phyloP scores from a whole-genome alignment of 495 filamentous ascomycete species.

The Talaromyces ruber region DNA sequence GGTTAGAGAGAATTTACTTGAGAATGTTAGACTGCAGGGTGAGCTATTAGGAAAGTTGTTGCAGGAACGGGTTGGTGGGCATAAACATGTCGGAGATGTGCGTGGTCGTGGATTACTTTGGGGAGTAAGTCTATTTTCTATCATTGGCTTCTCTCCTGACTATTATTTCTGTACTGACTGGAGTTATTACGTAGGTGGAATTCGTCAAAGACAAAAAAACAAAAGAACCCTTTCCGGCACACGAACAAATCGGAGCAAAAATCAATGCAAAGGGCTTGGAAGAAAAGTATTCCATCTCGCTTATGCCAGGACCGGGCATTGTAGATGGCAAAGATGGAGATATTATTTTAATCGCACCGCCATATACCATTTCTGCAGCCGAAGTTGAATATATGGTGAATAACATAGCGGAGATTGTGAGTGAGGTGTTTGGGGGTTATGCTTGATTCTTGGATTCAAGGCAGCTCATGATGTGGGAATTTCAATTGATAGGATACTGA shows the following conservation, averaged over 20 bases:
- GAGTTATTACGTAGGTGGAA: conserved; percentile 30
- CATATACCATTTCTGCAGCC: conserved; percentile 40
- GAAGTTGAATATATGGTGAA: background rate
- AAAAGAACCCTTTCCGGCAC: conserved; percentile 40
- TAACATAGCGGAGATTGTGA: background rate
- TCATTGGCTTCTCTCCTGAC: background rate
- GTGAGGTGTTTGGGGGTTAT: background rate
- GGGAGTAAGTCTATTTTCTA: conserved; percentile 27
- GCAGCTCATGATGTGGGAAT: background rate
- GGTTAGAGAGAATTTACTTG: conserved; percentile 31
- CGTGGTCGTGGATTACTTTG: conserved; percentile 44
- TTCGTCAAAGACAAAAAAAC: conserved; percentile 45
- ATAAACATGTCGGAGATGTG: conserved; percentile 39
- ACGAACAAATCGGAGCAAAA: conserved; percentile 25
- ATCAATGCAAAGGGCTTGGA: conserved; percentile 44
- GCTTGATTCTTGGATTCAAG: background rate
- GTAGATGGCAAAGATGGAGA: conserved; percentile 60
- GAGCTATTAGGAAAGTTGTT: conserved; percentile 16
- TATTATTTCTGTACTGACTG: conserved; percentile 2
- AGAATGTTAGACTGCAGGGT: conserved; percentile 16
- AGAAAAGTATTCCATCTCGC: conserved; percentile 45
- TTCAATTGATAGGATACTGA: too few species aligned
- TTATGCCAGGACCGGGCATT: conserved; percentile 64
- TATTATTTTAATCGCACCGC: conserved; percentile 62
- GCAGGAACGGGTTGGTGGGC: background rate